Evolutionary conservation across 805 yeast genomes (phyloP), one percentile per base, ranked within the genome.

Genomic region (Yamadazyma phyllophila): DNA sequence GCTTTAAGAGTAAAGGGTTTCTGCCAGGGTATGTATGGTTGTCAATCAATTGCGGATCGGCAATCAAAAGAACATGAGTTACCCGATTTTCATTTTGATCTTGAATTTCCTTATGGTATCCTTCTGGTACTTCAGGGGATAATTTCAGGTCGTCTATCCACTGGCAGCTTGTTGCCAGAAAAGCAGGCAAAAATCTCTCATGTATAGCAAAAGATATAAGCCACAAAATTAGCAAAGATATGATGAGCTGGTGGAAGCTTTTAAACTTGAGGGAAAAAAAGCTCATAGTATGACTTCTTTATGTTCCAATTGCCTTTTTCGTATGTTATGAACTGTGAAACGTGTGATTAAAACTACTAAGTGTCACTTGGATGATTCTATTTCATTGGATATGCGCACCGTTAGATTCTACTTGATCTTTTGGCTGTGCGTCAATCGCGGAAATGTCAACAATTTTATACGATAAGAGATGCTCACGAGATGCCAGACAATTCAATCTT

Each of bases 21-120:
- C 76, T 60, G 3, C 70, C 72, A 0, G 74, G 75, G 45, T 71
- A 72, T 4, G 76, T 72, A 52, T 71, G 76, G 47, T 58, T 59
- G 50, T 71, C 77, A 29, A 71, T 71, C 33, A 72, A 61, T 47
- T 71, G 76, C 5, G 77, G 76, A 44, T 72, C 76, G 3, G 77
- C 74, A 15, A 72, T 63, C 8, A 71, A 51, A 36, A 71, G 49
- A 29, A 72, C 61, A 35, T 61, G 61, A 32, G 67, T 63, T 4
- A 31, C 16, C 12, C 39, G 38, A 31, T 38, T 26, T 17, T 14
- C 36, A 26, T 41, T 20, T 11, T 20, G 10, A 16, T 40, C 36
- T 5, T 31, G 16, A 11, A 31, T 12, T 7, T 34, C 38, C 26
- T 26, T 20, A 8, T 12, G 44, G n/a, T 36, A 17, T 24, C 43